These are phyloP conservation scores for Echeveria elegans DNA, from an alignment of 164 flowering plant species.

Conservation along the genomic window DNA sequence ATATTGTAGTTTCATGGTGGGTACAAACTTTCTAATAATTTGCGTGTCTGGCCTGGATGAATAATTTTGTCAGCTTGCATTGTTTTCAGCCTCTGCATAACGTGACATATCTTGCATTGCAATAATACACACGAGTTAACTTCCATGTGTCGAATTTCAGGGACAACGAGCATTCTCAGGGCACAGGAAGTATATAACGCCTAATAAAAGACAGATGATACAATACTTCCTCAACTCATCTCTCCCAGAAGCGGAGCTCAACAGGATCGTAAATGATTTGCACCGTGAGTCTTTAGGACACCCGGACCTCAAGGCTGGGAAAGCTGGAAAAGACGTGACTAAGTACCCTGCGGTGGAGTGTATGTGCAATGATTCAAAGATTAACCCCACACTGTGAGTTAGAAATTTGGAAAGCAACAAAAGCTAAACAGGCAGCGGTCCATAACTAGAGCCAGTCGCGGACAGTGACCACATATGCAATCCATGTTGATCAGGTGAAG, in stretches of 20 bases:
- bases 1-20: not conserved
- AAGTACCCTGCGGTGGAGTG: slow-evolving; percentile 90
- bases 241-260: slow-evolving; percentile 65
- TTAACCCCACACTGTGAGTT: slow-evolving; percentile 6
- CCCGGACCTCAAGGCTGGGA: slow-evolving; percentile 69
- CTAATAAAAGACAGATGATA: slow-evolving; percentile 92
- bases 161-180: slow-evolving; percentile 94
- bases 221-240: slow-evolving; percentile 64
- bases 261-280: slow-evolving; percentile 52
- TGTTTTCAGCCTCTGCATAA: not conserved
- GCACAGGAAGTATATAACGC: slow-evolving; percentile 84
- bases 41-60: not conserved
- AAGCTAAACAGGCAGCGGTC: not conserved
- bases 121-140: not conserved
- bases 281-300: slow-evolving; percentile 84
- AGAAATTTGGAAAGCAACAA: not conserved
- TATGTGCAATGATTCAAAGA: slow-evolving; percentile 54
- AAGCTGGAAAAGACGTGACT: slow-evolving; percentile 78
- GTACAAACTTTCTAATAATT: not conserved
- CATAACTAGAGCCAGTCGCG: not conserved
- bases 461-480: not conserved
- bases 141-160: slow-evolving; percentile 24
- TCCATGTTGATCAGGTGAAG: not conserved
- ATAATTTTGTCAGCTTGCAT: not conserved
- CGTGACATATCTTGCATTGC: not conserved